Evolutionary conservation across 495 filamentous ascomycete species (phyloP).

Genomic region (Durotheca rogersii): DNA sequence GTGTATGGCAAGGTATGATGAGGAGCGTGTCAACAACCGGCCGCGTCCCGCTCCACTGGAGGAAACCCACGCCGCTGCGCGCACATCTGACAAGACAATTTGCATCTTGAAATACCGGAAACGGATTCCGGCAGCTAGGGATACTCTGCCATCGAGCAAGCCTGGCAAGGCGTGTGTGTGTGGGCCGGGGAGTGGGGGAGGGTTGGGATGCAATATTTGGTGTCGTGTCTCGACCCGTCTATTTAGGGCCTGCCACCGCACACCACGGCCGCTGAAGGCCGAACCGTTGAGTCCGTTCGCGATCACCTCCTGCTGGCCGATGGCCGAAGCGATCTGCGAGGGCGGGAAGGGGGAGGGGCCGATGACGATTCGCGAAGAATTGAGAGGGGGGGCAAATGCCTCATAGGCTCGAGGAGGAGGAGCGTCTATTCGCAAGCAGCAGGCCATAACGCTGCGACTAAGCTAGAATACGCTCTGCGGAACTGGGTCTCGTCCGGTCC

Average conservation of each 20-base stretch:
- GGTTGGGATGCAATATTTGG: no score
- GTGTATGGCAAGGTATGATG: background rate
- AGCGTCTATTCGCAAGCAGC: conserved; percentile 1
- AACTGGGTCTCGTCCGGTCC: background rate
- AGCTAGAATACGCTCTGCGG: no score
- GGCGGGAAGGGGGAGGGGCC: background rate
- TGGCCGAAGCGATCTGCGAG: conserved; percentile 3
- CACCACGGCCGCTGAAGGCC: no score
- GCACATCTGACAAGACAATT: background rate
- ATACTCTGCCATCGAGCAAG: no score
- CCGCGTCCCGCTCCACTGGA: background rate
- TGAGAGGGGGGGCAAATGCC: conserved; percentile 16
- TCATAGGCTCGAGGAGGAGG: conserved; percentile 6
- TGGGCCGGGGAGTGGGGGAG: no score
- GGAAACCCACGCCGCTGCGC: background rate
- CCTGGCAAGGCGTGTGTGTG: no score
- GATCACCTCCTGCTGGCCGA: conserved; percentile 9
- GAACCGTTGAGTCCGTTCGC: no score
- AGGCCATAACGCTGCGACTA: background rate
- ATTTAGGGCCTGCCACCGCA: no score
- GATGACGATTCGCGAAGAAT: conserved; percentile 9
- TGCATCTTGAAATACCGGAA: background rate
- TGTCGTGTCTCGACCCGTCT: no score
- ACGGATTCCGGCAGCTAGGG: background rate
- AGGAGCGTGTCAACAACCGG: conserved; percentile 4